Base-by-base conservation (phyloP, 208 protist species). In the Herpetomonas samuelpessoai region DNA sequence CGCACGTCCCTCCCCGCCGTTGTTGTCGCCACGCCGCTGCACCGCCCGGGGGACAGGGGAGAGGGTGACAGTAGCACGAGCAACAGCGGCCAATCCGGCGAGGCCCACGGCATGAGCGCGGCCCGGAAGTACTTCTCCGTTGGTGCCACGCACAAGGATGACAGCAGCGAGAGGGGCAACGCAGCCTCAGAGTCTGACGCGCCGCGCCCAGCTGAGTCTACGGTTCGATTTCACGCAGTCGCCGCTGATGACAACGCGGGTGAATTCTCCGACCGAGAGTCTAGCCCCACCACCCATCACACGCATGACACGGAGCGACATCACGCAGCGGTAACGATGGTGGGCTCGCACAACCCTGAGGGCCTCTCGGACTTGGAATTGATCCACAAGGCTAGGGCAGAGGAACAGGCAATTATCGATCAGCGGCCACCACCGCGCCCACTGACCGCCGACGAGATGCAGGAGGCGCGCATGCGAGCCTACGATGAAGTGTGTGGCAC, bases 381-480 rank as follows among this genome's bases (percentile, higher is more conserved):
- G 35, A 39, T 7, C 21, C 47, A 12, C 38, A 19, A 21, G 9
- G 53, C 16, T n/a, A 26, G 31, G n/a, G 29, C 16, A 22, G 30
- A 7, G 50, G 4, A 31, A 28, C 39, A 56, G 2, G 25, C n/a
- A 4, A n/a, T 46, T 1, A 41, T 24, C 21, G 49, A 48, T 19
- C 56, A 35, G 1, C 50, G 21, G 31, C 24, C 51, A 0, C 64
- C 46, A n/a, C 46, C 24, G 12, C 49, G 10, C 21, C 54, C 29
- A 19, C 50, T 83, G 4, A 76, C 57, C 19, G 49, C 65, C 0
- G 73, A 84, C 52, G 73, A 80, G 50, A 60, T 71, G 59, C 77
- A 84, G 50, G 30, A 52, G 19, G 77, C 65, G 21, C 72, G 77
- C 12, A 52, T 76, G 21, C 64, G 53, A 3, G 57, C 72, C 16